These are phyloP conservation scores for Stagonosporopsis rhizophila DNA, from an alignment of 2,329 filamentous ascomycete species.

Conservation along the genomic window DNA sequence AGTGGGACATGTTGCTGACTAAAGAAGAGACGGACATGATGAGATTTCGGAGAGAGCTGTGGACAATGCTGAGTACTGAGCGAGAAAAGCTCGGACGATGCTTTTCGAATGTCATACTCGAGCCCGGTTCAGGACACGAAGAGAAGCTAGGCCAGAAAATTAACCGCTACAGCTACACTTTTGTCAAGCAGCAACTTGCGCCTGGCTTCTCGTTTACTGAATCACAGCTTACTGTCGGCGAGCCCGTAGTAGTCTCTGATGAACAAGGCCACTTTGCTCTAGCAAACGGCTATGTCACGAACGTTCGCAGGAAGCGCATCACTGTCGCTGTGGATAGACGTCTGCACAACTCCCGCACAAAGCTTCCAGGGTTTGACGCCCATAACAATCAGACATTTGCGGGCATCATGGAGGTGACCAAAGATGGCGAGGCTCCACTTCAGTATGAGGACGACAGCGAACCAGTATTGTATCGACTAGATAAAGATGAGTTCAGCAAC, in stretches of 20 bases:
- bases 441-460: slow-evolving; percentile 55
- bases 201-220: slow-evolving; percentile 84
- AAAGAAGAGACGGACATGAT: slow-evolving; percentile 93
- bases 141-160: slow-evolving; percentile 78
- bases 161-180: slow-evolving; percentile 87
- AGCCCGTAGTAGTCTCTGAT: slow-evolving; percentile 95
- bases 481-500: slow-evolving; percentile 98
- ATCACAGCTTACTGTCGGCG: slow-evolving; percentile 84
- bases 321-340: slow-evolving; percentile 89
- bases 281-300: slow-evolving; percentile 87
- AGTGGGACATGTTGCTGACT: slow-evolving; percentile 92
- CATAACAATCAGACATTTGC: slow-evolving; percentile 82
- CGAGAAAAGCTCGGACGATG: slow-evolving; percentile 88
- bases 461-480: slow-evolving; percentile 78
- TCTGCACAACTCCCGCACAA: slow-evolving; percentile 83
- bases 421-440: slow-evolving; percentile 53
- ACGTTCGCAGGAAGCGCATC: slow-evolving; percentile 76
- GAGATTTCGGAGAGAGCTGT: slow-evolving; percentile 86
- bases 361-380: slow-evolving; percentile 77
- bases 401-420: slow-evolving; percentile 86
- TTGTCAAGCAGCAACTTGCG: slow-evolving; percentile 71
- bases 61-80: slow-evolving; percentile 92
- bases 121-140: slow-evolving; percentile 75
- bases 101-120: slow-evolving; percentile 85
- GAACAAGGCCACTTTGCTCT: slow-evolving; percentile 94